Evolutionary conservation across 257 asterid species (phyloP), one percentile per base, ranked within the genome.

Genomic region (Oldenlandia corymbosa): DNA sequence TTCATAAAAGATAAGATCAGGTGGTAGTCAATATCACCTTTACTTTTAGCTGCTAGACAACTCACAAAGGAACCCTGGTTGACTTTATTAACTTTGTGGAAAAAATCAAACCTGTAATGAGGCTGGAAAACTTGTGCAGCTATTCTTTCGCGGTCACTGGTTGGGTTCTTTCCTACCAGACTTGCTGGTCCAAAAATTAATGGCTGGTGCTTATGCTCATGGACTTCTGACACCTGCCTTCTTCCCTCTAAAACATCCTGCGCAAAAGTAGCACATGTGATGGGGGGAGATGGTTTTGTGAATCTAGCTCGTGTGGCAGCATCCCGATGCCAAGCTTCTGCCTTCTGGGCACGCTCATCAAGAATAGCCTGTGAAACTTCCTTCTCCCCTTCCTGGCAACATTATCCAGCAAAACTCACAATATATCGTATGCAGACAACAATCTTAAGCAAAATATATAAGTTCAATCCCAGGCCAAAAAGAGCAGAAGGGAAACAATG

Each of bases 51-150:
- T 8, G n/a, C 45, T 34, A n/a, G 11, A 30, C 43, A 30, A 17
- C 0, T 62, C 24, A 4, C 14, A 46, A 27, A 4, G 23, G 63
- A 11, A 20, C 31, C 20, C 5, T 6, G 17, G 31, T 10, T 58
- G 48, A 20, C 26, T 45, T 43, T 17, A 58, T 46, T 36, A 1
- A 18, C 11, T 58, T 57, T 27, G 32, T 1, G 27, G 39, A 34
- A 6, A 47, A 55, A 58, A 34, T 37, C 59, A 23, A 66, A 93
- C 99, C 99, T 84, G 80, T 77, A 72, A 75, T 83, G 80, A 67
- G 97, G 99, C 78, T 90, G 97, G 90, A 93, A 93, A 55, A 93
- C 99, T 77, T 85, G 90, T 51, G 97, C 97, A 28, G 96, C 96
- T 49, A 93, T 78, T 68, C 79, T 85, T 76, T 93, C 95, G 73